Percentiles rank a stretch among this genome's conserved stretches.
These are phyloP conservation scores for Plectosphaerella plurivora DNA, from an alignment of 2,329 filamentous ascomycete species.

Conservation along the genomic window DNA sequence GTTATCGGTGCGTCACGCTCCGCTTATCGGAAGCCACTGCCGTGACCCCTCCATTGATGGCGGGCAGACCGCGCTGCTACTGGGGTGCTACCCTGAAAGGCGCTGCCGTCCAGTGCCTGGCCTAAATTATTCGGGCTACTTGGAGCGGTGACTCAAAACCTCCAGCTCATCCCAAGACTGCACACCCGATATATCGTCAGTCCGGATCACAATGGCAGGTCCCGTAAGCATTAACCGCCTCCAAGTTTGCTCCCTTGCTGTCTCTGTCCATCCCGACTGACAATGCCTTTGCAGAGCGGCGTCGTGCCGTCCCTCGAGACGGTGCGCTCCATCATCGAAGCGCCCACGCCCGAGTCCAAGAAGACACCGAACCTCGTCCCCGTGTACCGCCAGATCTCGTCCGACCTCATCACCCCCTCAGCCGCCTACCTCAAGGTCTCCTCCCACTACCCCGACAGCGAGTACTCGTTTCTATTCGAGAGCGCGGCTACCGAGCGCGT, in stretches of 20 bases:
- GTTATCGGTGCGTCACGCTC: background rate
- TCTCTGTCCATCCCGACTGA: background rate
- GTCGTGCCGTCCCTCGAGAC: slow-evolving; percentile 42
- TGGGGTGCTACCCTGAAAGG: no score
- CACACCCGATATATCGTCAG: slow-evolving; percentile 2
- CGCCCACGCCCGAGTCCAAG: slow-evolving; percentile 17
- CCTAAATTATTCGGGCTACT: background rate
- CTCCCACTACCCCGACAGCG: slow-evolving; percentile 61
- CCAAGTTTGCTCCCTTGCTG: background rate
- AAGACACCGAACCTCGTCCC: slow-evolving; percentile 69
- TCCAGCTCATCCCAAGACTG: slow-evolving; percentile 1
- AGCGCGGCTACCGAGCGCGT: slow-evolving; percentile 92
- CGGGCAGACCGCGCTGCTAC: background rate
- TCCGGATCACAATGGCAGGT: slow-evolving; percentile 19
- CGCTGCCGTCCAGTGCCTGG: background rate
- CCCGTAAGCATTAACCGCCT: slow-evolving; percentile 16
- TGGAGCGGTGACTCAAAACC: slow-evolving; percentile 9
- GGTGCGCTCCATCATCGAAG: slow-evolving; percentile 35
- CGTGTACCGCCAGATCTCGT: slow-evolving; percentile 77
- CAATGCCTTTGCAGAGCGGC: slow-evolving; percentile 24
- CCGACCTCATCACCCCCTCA: slow-evolving; percentile 92
- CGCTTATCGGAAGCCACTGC: slow-evolving; percentile 1
- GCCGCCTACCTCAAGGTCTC: slow-evolving; percentile 91
- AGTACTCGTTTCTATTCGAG: slow-evolving; percentile 91
- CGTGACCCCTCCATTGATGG: background rate